Evolutionary conservation across 225 moss, liverwort and hornwort species (phyloP), one percentile per base, ranked within the genome.

Genomic region (Polytrichum commune): DNA sequence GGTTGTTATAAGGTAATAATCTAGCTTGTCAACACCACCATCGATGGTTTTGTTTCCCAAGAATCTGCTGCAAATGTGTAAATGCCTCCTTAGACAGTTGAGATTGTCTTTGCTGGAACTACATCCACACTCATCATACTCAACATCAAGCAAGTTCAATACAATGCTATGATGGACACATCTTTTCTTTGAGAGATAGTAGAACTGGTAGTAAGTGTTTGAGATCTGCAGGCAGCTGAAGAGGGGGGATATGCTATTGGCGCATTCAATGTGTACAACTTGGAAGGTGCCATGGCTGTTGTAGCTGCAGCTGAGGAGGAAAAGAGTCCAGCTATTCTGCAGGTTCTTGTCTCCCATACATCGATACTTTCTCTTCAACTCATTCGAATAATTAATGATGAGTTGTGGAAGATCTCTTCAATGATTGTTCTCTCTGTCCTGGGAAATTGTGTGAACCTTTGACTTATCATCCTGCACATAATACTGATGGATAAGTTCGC

Each of bases 231-330:
- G 93, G 92, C 83, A 53, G 96, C 96, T 64, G 89, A 93, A 79
- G 73, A 70, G 75, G 92, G 93, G 83, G 82, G 89, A 58, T 96
- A 96, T 74, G 96, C 93, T 27, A 65, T 96, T 60, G 96, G 96
- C 18, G 96, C 96, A 66, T 96, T 90, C 65, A 96, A 96, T 61
- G 87, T 93, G 19, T 96, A 96, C 75, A 96, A 93, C 64, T 77
- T 96, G 70, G 96, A 96, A 82, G 96, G 93, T 71, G 89, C 86
- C 56, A 90, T 87, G 80, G 96, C 96, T 69, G 93, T 96, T 55
- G 90, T 93, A 67, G 93, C 87, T 79, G 96, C 96, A 27, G 96
- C 96, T 29, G 93, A 96, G 89, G 93, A 83, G 54, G 96, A 93
- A 78, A 85, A 67, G 67, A 96, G 96, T 78, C 93, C 96, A 75